Percentiles rank a stretch among this genome's conserved stretches.
Evolutionary conservation across 73 alveolate genomes (phyloP).

Genomic region (Paramecium sexaurelia): DNA sequence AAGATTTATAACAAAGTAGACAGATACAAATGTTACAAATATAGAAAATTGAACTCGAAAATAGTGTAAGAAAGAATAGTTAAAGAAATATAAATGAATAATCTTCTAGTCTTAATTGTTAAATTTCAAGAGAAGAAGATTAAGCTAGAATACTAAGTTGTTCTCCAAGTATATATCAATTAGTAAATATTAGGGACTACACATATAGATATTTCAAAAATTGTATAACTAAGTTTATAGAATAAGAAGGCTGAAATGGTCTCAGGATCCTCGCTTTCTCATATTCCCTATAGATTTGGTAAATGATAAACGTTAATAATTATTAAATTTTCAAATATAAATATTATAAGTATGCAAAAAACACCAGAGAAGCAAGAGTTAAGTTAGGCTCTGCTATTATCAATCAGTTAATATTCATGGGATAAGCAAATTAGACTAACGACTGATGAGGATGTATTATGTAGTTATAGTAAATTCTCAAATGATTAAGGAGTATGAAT

Average conservation of each 20-base stretch:
- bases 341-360: slow-evolving; percentile 4
- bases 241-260: slow-evolving; percentile 45
- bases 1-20: not conserved
- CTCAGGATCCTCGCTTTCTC: slow-evolving; percentile 1
- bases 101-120: not conserved
- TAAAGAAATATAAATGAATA: not conserved
- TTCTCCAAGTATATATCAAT: not conserved
- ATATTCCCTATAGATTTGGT: slow-evolving; percentile 43
- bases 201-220: not conserved
- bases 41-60: not conserved
- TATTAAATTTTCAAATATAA: slow-evolving; percentile 27
- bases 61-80: not conserved
- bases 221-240: not conserved
- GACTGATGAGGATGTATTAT: slow-evolving; percentile 51
- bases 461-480: slow-evolving; percentile 57
- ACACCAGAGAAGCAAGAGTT: slow-evolving; percentile 39
- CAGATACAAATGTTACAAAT: not conserved
- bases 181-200: not conserved
- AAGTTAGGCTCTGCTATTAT: slow-evolving; percentile 25
- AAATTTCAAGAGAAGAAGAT: not conserved
- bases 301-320: slow-evolving; percentile 32
- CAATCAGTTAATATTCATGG: slow-evolving; percentile 51
- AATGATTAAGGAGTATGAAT: slow-evolving; percentile 23
- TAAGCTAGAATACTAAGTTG: not conserved
- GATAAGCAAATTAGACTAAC: slow-evolving; percentile 41